Evolutionary conservation across 2,329 filamentous ascomycete genomes (phyloP).

Genomic region (Epichloe baconii): DNA sequence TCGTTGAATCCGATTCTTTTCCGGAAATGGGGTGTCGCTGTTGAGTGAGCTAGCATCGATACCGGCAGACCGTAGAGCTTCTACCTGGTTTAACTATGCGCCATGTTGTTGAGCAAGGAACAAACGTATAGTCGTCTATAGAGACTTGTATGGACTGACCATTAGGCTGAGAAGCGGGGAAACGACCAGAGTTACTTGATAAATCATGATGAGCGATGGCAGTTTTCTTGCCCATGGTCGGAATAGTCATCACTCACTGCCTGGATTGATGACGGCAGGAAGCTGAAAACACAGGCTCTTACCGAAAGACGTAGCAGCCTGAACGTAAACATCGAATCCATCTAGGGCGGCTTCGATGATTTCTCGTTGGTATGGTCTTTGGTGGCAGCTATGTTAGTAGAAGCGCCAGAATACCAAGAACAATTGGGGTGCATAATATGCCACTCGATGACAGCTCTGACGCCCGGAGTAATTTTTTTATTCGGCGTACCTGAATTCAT

Average conservation of each 20-base stretch:
- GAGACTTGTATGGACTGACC: constrained; percentile 31
- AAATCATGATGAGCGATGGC: constrained; percentile 4
- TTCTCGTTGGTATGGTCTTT: constrained; percentile 75
- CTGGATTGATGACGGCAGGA: constrained; percentile 74
- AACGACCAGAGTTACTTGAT: constrained; percentile 71
- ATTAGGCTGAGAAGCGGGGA: constrained; percentile 83
- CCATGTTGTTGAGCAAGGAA: neutral
- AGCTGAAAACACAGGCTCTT: constrained; percentile 91
- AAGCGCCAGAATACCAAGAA: neutral
- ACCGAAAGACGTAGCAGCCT: constrained; percentile 81
- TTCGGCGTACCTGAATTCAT: constrained; percentile 49
- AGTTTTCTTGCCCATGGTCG: neutral
- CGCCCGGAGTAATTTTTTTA: neutral
- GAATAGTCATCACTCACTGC: constrained; percentile 45
- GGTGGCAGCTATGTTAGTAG: neutral
- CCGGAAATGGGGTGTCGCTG: constrained; percentile 55
- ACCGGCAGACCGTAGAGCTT: constrained; percentile 57
- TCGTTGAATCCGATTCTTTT: constrained; percentile 56
- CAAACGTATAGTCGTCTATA: constrained; percentile 1
- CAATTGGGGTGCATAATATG: neutral
- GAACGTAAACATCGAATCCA: constrained; percentile 82
- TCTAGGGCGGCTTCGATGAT: constrained; percentile 72
- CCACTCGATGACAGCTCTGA: neutral
- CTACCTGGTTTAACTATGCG: constrained; percentile 75
- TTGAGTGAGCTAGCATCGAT: constrained; percentile 80